Base-by-base conservation (phyloP, 805 yeast species). In the Isabelozyma gotoi region DNA sequence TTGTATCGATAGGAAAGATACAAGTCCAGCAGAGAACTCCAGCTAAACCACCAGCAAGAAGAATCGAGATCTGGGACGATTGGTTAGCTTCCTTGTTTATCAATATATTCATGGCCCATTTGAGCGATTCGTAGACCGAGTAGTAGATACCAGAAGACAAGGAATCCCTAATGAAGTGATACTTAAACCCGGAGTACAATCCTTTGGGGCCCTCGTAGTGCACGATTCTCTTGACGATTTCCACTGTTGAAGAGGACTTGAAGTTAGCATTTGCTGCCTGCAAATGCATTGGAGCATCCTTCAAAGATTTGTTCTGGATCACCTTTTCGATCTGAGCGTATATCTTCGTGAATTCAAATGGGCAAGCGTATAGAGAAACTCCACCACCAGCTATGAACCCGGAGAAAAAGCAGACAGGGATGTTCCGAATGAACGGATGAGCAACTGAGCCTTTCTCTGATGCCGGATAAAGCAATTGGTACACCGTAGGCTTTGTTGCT, bases 341-440 rank as follows among this genome's bases (percentile, higher is more conserved):
- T 7, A 88, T 73, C 61, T 88, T 89, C 38, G 92, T 82, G 63
- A 87, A 79, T 61, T 88, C 96, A 59, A 88, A 88, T 1, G 96
- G 96, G 51, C 92, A 85, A 2, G 90, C 86, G 60, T 82, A 79
- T 5, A 75, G 29, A 3, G 88, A 75, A 11, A 85, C 81, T 2
- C 73, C 63, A 5, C 78, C 78, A 4, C 96, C 96, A 0, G 94
- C 80, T 0, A 79, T 48, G 3, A 77, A 65, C 4, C 96, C 96
- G 0, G 91, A 72, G 1, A 69, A 35, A 41, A 81, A 71, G 47
- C 74, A 67, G 5, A 69, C 74, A 2, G 74, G 75, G 17, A 68
- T 52, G 44, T 71, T 71, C 29, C 59, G 49, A 24, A 45, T 70
- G 53, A 47, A 74, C 49, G 52, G 87, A 74, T 43, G 78, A 53